A percentile compares a stretch with the other conserved stretches of the same genome.
phyloP scores from a whole-genome alignment of 2,329 filamentous ascomycete genomes.

The Fusarium nelsonii region DNA sequence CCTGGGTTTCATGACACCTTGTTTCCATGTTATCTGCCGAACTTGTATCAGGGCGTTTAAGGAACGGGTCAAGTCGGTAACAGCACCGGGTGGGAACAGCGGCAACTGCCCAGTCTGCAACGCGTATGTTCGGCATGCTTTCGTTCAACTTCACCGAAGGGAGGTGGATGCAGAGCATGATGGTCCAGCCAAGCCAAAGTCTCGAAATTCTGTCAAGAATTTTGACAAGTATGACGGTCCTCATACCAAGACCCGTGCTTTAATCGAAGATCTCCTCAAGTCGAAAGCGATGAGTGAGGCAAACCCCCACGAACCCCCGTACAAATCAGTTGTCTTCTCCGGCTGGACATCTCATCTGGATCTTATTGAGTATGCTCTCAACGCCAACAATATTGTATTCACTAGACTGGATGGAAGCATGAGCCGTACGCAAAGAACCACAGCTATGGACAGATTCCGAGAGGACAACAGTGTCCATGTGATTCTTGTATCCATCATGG shows the following conservation, averaged over 20 bases:
- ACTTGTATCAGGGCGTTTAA: slow-evolving; percentile 75
- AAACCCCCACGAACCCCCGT: slow-evolving; percentile 75
- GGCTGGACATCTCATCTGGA: slow-evolving; percentile 97
- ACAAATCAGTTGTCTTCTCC: slow-evolving; percentile 95
- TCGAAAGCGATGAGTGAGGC: slow-evolving; percentile 72
- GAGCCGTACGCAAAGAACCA: slow-evolving; percentile 78
- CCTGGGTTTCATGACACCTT: slow-evolving; percentile 85
- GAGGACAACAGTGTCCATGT: slow-evolving; percentile 78
- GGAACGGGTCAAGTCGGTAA: slow-evolving; percentile 60
- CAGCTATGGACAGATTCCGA: slow-evolving; percentile 82
- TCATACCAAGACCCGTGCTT: slow-evolving; percentile 89
- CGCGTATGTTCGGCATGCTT: slow-evolving; percentile 70
- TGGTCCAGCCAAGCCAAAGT: slow-evolving; percentile 57
- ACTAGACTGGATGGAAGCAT: slow-evolving; percentile 93
- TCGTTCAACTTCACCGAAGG: slow-evolving; percentile 76
- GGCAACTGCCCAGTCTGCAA: slow-evolving; percentile 78
- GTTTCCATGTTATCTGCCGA: slow-evolving; percentile 86
- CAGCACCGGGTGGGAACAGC: slow-evolving; percentile 53
- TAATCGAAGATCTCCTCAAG: slow-evolving; percentile 79
- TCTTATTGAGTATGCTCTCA: slow-evolving; percentile 86
- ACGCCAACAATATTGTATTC: slow-evolving; percentile 73
- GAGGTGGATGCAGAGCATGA: slow-evolving; percentile 70
- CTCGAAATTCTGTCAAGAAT: slow-evolving; percentile 62
- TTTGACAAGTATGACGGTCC: slow-evolving; percentile 82
- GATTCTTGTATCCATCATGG: slow-evolving; percentile 91